Base-by-base conservation (phyloP, 1,139 yeast genomes). In the Zygosaccharomyces pseudobailii region DNA sequence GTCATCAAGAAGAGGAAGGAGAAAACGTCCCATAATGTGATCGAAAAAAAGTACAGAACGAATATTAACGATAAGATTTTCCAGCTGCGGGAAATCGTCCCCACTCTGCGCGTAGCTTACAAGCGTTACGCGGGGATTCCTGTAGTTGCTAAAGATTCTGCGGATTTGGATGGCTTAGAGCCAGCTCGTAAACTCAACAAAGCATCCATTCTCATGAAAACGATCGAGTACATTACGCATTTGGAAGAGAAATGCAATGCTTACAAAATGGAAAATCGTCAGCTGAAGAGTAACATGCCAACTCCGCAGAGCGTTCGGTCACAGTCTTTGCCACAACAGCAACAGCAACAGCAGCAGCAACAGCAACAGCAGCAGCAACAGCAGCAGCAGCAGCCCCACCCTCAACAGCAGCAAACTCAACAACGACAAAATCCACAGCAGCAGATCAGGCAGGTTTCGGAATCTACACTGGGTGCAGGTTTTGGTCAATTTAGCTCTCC, bases 131-230 rank as follows among this genome's bases (percentile, higher is more conserved):
- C 68, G 34, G 72, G 71, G 6, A 65, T 67, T 17, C 58, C 62
- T 4, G 47, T 65, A 3, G 50, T 56, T 13, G 69, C 63, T 9
- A 68, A 67, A 22, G 72, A 62, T 30, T 52, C 58, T 8, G 56
- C 55, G 25, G 63, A 83, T 53, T 71, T 89, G 53, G 96, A 88
- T 58, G 96, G 96, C 2, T 74, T 89, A 49, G 76, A 83, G n/a
- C 96, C 96, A 0, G 95, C 96, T 3, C 72, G 80, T 45, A 88
- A 87, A 62, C 74, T 89, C 56, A 89, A 88, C 69, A 90, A 90
- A 66, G 97, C 96, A 6, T 84, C 88, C 43, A 89, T 90, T 25
- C 74, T 90, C 54, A 78, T 88, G 43, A 87, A 89, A 63, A 96
- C 97, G 4, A 86, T 94, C 2, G 97, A 89, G 66, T 90, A 89